These are phyloP conservation scores for Venturia oleaginea DNA, from an alignment of 2,329 filamentous ascomycete genomes.

Conservation along the genomic window DNA sequence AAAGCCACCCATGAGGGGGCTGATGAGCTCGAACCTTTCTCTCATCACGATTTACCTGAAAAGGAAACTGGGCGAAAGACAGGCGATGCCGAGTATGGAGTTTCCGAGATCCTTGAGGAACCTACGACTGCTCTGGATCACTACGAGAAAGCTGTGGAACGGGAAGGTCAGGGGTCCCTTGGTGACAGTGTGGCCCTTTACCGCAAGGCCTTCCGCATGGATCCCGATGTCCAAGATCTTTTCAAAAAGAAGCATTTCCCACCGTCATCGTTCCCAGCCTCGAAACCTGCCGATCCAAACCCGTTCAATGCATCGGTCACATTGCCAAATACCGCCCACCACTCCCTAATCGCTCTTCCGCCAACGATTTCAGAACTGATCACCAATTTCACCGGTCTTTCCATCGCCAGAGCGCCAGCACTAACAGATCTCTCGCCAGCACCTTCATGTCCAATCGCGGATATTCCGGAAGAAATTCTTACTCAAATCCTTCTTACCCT, in stretches of 20 bases:
- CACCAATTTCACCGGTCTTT: slow-evolving; percentile 59
- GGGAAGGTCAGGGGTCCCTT: slow-evolving; percentile 73
- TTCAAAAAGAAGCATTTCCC: slow-evolving; percentile 93
- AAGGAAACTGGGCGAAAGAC: slow-evolving; percentile 33
- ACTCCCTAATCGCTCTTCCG: slow-evolving; percentile 46
- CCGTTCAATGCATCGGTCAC: slow-evolving; percentile 43
- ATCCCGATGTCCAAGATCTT: slow-evolving; percentile 69
- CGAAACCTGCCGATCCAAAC: slow-evolving; percentile 37
- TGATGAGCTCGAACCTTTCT: slow-evolving; percentile 33
- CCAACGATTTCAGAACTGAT: slow-evolving; percentile 61
- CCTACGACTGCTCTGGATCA: slow-evolving; percentile 78
- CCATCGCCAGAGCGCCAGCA: slow-evolving; percentile 59
- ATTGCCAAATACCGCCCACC: slow-evolving; percentile 46
- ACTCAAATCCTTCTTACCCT: slow-evolving; percentile 67
- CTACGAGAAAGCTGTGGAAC: slow-evolving; percentile 85
- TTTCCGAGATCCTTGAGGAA: slow-evolving; percentile 32
- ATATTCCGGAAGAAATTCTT: slow-evolving; percentile 75
- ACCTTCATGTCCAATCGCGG: slow-evolving; percentile 72
- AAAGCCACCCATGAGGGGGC: neutral
- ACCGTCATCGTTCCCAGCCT: slow-evolving; percentile 40
- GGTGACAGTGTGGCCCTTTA: slow-evolving; percentile 86
- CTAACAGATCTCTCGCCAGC: slow-evolving; percentile 60
- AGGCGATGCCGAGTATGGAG: slow-evolving; percentile 32
- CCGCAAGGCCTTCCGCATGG: slow-evolving; percentile 83
- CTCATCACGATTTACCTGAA: slow-evolving; percentile 35